phyloP scores from a whole-genome alignment of 805 yeast genomes.

The Candida oleophila region DNA sequence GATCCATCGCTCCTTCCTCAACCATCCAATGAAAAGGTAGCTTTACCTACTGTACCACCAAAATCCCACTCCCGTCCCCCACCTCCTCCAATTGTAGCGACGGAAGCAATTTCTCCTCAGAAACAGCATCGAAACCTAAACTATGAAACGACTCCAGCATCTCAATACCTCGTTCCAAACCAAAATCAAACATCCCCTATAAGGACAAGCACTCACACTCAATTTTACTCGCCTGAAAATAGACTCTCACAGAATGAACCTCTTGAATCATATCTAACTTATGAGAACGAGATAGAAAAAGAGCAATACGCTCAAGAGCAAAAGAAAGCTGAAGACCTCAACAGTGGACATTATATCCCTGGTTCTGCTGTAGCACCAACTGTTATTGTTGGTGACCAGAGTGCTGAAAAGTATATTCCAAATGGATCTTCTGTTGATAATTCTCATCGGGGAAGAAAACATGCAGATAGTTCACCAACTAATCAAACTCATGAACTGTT shows the following conservation, averaged over 20 bases:
- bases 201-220: slow-evolving; percentile 1
- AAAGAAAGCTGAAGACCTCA: slow-evolving; percentile 20
- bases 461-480: neutral
- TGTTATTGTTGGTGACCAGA: neutral
- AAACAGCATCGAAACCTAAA: neutral
- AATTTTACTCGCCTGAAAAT: neutral
- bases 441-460: neutral
- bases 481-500: neutral
- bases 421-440: neutral
- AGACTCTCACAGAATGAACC: slow-evolving; percentile 5
- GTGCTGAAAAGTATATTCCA: neutral
- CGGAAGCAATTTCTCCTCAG: neutral
- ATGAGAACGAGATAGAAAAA: slow-evolving; percentile 19
- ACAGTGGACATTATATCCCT: slow-evolving; percentile 24
- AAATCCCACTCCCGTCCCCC: slow-evolving; percentile 1
- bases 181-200: neutral
- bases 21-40: slow-evolving; percentile 6
- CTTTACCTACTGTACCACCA: slow-evolving; percentile 8
- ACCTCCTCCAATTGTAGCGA: neutral
- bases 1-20: slow-evolving; percentile 6
- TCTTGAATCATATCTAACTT: slow-evolving; percentile 7
- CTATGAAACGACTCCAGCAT: neutral
- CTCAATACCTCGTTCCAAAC: slow-evolving; percentile 7
- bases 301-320: slow-evolving; percentile 6
- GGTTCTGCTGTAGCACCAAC: slow-evolving; percentile 7